Evolutionary conservation across 2,329 filamentous ascomycete species (phyloP).

Genomic region (Cercospora nicotianae): DNA sequence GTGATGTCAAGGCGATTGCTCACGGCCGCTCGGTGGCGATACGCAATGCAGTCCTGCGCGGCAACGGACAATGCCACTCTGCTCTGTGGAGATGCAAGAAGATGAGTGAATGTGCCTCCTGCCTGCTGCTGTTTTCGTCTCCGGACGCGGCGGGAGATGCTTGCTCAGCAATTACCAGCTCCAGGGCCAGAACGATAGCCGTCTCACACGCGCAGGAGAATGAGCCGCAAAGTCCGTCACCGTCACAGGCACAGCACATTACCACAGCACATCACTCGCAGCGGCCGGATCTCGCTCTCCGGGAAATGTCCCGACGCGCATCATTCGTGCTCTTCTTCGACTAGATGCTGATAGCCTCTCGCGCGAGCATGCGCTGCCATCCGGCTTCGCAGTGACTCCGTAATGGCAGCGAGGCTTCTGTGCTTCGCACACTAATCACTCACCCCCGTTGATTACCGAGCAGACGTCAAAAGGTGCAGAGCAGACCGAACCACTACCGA

Average conservation of each 20-base stretch:
- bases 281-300: conserved; percentile 5
- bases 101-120: background rate
- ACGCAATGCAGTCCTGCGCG: background rate
- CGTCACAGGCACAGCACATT: background rate
- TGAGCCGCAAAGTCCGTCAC: background rate
- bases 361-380: background rate
- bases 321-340: background rate
- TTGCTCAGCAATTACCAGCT: conserved; percentile 8
- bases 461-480: background rate
- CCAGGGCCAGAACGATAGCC: background rate
- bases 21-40: background rate
- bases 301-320: background rate
- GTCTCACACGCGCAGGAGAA: background rate
- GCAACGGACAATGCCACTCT: background rate
- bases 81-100: background rate
- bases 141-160: background rate
- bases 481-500: background rate
- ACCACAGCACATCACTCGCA: background rate
- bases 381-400: background rate
- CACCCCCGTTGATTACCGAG: conserved; percentile 4
- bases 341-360: background rate
- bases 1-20: conserved; percentile 3
- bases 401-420: background rate
- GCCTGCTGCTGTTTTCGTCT: background rate
- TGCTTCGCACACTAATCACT: background rate